phyloP scores from a whole-genome alignment of 2,329 filamentous ascomycete species.

The Hyphodiscus sp. region DNA sequence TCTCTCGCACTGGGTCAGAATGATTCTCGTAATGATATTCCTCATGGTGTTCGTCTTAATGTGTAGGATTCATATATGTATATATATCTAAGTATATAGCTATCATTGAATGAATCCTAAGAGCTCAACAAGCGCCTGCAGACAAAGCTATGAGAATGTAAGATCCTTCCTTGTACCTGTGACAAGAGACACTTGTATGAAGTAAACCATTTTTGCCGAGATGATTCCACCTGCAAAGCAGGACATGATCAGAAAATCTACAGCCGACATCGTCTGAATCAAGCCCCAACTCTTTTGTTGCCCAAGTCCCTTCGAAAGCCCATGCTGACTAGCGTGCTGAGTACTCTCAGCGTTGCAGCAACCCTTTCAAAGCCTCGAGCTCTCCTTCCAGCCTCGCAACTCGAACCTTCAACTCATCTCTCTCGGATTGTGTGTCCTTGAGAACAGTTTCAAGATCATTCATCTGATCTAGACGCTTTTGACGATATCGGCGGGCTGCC shows the following conservation, averaged over 20 bases:
- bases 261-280: background rate
- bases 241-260: background rate
- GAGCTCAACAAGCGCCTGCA: background rate
- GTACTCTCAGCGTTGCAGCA: slow-evolving; percentile 25
- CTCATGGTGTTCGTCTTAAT: background rate
- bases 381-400: slow-evolving; percentile 61
- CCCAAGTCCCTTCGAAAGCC: background rate
- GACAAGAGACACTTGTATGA: background rate
- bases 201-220: background rate
- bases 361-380: slow-evolving; percentile 50
- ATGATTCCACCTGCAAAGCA: background rate
- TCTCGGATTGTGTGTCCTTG: slow-evolving; percentile 50
- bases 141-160: background rate
- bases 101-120: background rate
- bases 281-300: background rate
- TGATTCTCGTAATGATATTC: background rate
- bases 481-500: slow-evolving; percentile 65
- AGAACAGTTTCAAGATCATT: slow-evolving; percentile 54
- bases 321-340: background rate
- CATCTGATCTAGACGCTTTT: slow-evolving; percentile 63
- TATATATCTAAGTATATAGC: background rate
- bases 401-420: slow-evolving; percentile 56
- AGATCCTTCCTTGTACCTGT: background rate
- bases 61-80: background rate
- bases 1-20: no score